Evolutionary conservation across 225 moss, liverwort and hornwort species (phyloP).

Genomic region (Rhytidiadelphus loreus): DNA sequence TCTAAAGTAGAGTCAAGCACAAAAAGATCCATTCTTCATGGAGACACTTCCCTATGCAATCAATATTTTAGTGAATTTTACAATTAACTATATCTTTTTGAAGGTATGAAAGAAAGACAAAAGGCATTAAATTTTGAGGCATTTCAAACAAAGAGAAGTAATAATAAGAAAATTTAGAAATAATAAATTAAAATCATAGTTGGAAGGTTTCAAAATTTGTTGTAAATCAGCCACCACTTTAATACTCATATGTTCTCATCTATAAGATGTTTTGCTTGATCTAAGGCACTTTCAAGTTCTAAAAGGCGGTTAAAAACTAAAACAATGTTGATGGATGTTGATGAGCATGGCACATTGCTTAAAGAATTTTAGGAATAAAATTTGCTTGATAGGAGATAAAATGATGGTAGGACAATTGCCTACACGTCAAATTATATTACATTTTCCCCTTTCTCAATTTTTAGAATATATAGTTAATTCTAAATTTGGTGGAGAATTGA

Average conservation of each 20-base stretch:
- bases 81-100: background rate
- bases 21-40: background rate
- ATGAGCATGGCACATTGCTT: background rate
- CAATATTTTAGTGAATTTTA: background rate
- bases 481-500: background rate
- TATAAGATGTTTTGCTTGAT: background rate
- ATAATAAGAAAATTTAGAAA: background rate
- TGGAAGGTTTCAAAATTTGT: background rate
- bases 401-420: background rate
- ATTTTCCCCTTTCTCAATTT: background rate
- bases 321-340: too few species aligned
- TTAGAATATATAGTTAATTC: background rate
- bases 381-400: too few species aligned
- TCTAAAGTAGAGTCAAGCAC: background rate
- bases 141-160: background rate
- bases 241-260: background rate
- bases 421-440: background rate
- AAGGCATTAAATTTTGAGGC: background rate
- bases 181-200: background rate
- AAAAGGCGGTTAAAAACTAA: rapidly evolving
- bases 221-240: background rate
- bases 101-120: background rate
- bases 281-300: background rate
- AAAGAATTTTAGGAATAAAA: background rate
- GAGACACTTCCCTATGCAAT: rapidly evolving